Base-by-base conservation (phyloP, 1,284 basidiomycete genomes). In the Leucoagaricus sp. region DNA sequence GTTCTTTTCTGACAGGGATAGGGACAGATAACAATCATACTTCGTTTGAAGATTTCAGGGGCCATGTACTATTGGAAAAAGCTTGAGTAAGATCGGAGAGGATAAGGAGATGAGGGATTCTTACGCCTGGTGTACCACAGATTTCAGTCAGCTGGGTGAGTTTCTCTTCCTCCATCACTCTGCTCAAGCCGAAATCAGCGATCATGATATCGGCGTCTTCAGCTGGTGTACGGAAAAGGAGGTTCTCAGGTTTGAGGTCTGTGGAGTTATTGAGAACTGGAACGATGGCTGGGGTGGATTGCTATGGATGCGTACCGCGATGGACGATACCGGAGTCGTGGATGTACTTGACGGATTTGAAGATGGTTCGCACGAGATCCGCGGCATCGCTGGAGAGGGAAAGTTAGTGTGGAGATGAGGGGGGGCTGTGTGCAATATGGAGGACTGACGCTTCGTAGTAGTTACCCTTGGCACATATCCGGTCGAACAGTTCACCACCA, bases 221-320 rank as follows among this genome's bases (percentile, higher is more conserved):
- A 3, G 85, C 89, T 66, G 87, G 85, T 41, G 91, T 90, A 58
- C 93, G 86, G 85, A 99, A 99, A 21, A 99, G 80, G 21, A 99
- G 81, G 74, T 99, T 99, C 75, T 99, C 96, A 4, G 96, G 96
- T 73, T 99, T 99, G 61, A 99, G 78, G 70, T 99, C 94, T 91
- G 61, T 4, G 38, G 47, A 44, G 55, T 52, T 41, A 34, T 40
- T 23, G 38, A 41, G 21, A 25, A 46, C 50, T 12, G 41, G 51
- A 31, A 12, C n/a, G 46, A 48, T 19, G 46, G 31, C 46, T 28
- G 34, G 33, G 40, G 28, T 17, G 19, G 33, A 49, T 33, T 7
- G 4, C 33, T 9, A 45, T 38, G 45, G 41, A 44, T 23, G 60
- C 81, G 47, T 49, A 90, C 89, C 93, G 66, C 96, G 84, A 69